Evolutionary conservation across 495 filamentous ascomycete genomes (phyloP).

Genomic region (Penicillium angulare): DNA sequence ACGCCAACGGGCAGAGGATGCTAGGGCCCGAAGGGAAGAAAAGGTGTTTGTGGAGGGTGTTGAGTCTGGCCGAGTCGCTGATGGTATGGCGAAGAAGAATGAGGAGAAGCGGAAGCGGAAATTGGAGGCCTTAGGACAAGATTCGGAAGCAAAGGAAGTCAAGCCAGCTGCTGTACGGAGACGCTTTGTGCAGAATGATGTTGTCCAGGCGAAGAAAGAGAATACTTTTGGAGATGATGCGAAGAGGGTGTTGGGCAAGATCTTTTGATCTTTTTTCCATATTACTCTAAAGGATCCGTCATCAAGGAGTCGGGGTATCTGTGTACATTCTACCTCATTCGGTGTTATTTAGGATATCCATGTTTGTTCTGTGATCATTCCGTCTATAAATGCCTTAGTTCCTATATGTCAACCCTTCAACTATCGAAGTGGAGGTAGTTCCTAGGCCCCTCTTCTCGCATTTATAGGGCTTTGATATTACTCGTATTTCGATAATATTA

Average conservation of each 20-base stretch:
- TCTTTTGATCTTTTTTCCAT: constrained; percentile 67
- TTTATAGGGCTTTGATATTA: too few relatives aligned
- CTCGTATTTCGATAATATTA: too few relatives aligned
- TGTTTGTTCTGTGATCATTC: too few relatives aligned
- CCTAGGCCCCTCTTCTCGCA: too few relatives aligned
- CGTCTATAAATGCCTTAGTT: too few relatives aligned
- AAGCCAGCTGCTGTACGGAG: constrained; percentile 42
- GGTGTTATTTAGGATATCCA: too few relatives aligned
- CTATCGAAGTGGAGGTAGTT: too few relatives aligned
- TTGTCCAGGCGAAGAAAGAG: constrained; percentile 42
- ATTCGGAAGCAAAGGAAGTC: constrained; percentile 10
- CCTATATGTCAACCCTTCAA: too few relatives aligned
- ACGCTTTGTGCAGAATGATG: constrained; percentile 74
- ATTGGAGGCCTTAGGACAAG: constrained; percentile 17
- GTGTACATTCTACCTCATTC: too few relatives aligned
- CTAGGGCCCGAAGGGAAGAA: constrained; percentile 74
- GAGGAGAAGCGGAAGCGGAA: constrained; percentile 55
- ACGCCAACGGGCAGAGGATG: constrained; percentile 77
- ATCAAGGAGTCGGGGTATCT: too few relatives aligned
- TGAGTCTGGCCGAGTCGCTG: constrained; percentile 77
- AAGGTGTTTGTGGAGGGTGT: constrained; percentile 78
- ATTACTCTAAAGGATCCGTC: too few relatives aligned
- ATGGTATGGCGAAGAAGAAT: constrained; percentile 65
- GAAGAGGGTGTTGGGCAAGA: constrained; percentile 75
- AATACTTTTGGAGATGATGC: constrained; percentile 62